A percentile compares a stretch with the other conserved stretches of the same genome.
Evolutionary conservation across 2,329 filamentous ascomycete species (phyloP).

Genomic region (Monosporascus sp.): DNA sequence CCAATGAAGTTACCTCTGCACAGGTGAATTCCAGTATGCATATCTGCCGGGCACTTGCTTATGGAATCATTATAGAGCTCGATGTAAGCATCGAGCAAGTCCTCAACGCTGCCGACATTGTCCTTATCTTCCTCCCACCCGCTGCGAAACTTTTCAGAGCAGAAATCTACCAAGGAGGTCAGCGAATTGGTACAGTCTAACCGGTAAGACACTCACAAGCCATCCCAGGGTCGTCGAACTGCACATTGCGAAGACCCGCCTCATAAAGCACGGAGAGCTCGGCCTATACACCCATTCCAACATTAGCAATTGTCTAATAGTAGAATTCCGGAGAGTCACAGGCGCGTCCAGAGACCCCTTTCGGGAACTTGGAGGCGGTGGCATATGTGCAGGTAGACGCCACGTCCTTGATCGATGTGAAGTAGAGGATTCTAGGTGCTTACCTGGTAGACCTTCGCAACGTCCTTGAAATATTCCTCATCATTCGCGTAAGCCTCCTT

Average conservation of each 20-base stretch:
- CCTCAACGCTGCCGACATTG: conserved; percentile 63
- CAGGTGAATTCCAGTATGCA: conserved; percentile 73
- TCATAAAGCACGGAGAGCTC: conserved; percentile 57
- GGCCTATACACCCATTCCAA: conserved; percentile 16
- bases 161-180: conserved; percentile 53
- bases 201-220: conserved; percentile 45
- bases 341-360: background rate
- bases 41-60: conserved; percentile 56
- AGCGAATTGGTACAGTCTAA: background rate
- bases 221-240: conserved; percentile 63
- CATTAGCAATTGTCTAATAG: background rate
- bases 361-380: no score
- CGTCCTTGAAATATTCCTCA: conserved; percentile 58
- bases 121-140: conserved; percentile 63
- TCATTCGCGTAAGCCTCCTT: conserved; percentile 51
- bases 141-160: conserved; percentile 63
- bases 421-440: background rate
- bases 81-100: conserved; percentile 71
- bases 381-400: no score
- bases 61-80: conserved; percentile 70
- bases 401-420: background rate
- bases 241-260: conserved; percentile 59
- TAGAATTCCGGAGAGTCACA: background rate
- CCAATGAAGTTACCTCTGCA: conserved; percentile 66
- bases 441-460: conserved; percentile 56